Conservation (phyloP, 139 green algal species). For the Chlorella sp. region DNA sequence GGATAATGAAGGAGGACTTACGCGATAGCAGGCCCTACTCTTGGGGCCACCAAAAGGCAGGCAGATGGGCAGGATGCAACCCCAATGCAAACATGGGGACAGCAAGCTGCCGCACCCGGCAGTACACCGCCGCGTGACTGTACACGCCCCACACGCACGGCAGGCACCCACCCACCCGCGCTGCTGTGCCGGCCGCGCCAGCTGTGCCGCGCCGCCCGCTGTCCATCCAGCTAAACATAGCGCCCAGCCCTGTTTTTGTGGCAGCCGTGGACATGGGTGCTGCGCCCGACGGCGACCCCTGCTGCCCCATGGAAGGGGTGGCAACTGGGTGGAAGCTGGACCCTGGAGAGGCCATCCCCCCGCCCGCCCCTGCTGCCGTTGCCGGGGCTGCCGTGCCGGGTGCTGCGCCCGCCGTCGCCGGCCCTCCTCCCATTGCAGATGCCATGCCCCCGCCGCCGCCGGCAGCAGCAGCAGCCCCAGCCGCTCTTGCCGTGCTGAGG, state of each 20-base stretch:
- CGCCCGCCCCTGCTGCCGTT: background rate
- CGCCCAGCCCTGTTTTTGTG: conserved; percentile 17
- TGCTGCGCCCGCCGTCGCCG: background rate
- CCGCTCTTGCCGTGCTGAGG: conserved; percentile 5
- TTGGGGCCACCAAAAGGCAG: too few relatives aligned
- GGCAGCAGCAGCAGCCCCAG: background rate
- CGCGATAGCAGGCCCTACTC: too few relatives aligned
- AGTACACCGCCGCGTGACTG: too few relatives aligned
- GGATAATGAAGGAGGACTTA: too few relatives aligned
- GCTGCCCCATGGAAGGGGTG: background rate
- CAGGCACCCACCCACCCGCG: background rate
- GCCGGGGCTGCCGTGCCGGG: background rate
- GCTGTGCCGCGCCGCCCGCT: background rate
- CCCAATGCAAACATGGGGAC: too few relatives aligned
- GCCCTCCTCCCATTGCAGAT: background rate
- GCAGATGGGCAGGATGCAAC: too few relatives aligned
- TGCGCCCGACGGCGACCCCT: background rate
- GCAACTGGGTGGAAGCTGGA: conserved; percentile 13
- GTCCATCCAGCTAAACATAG: conserved; percentile 40
- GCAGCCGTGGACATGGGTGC: conserved; percentile 25
- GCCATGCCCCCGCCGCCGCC: background rate
- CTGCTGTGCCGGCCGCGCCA: background rate
- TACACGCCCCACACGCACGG: too few relatives aligned
- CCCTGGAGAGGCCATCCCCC: conserved; percentile 18
- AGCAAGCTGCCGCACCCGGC: too few relatives aligned